These are phyloP conservation scores for Antitrichia curtipendula DNA, from an alignment of 225 moss, liverwort and hornwort species.

Conservation along the genomic window DNA sequence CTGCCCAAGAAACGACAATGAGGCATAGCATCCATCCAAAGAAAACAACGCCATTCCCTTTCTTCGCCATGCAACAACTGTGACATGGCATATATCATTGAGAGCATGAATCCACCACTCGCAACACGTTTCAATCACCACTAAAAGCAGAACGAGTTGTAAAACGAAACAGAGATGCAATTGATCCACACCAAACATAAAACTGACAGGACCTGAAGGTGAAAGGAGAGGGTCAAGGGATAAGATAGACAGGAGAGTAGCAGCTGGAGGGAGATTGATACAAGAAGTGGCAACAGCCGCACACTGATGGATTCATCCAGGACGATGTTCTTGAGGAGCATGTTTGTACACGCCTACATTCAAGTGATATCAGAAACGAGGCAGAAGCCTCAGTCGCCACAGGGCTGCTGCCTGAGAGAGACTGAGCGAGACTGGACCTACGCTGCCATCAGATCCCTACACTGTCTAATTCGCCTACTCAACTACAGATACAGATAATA, in stretches of 20 bases:
- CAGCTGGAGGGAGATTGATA: neutral
- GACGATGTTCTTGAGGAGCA: conserved; percentile 9
- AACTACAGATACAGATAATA: conserved; percentile 51
- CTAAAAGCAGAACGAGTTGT: neutral
- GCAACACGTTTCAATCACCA: neutral
- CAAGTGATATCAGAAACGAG: conserved; percentile 16
- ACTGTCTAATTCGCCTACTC: conserved; percentile 17
- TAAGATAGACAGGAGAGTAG: neutral
- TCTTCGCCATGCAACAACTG: neutral
- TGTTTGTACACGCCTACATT: conserved; percentile 27
- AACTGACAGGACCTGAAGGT: neutral
- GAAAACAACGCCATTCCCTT: neutral
- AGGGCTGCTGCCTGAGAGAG: neutral
- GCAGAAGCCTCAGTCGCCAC: conserved; percentile 3
- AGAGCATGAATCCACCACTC: neutral
- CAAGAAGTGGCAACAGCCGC: neutral
- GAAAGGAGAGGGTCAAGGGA: neutral
- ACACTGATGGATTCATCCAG: neutral
- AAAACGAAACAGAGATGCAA: neutral
- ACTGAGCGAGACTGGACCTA: neutral
- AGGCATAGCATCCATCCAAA: neutral
- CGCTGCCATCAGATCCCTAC: neutral
- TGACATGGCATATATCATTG: neutral
- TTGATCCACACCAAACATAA: neutral
- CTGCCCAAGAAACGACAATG: neutral